Conservation (phyloP, 176 grass and related monocot genomes). For the Dactylis glomerata region DNA sequence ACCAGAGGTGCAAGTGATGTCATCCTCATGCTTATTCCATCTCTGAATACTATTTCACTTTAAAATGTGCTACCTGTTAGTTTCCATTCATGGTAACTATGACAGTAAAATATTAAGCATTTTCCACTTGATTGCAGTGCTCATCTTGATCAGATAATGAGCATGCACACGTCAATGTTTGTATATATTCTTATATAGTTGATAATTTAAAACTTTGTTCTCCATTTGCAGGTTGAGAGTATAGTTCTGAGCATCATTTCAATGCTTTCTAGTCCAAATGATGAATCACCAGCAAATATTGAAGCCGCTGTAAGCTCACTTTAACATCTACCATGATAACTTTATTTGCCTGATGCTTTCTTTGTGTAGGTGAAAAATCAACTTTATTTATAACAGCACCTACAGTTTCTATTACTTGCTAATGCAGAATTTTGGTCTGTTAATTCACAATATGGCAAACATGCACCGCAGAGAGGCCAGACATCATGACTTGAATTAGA, state of each 20-base stretch:
- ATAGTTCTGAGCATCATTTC: slow-evolving; percentile 97
- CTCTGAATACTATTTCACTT: not conserved
- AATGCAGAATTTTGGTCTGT: not conserved
- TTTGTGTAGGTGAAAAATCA: not conserved
- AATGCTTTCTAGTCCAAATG: slow-evolving; percentile 92
- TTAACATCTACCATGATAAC: not conserved
- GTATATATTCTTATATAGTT: slow-evolving; percentile 7
- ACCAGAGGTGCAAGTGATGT: not conserved
- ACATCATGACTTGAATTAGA: not conserved
- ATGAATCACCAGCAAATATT: slow-evolving; percentile 85
- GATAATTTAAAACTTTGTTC: not conserved
- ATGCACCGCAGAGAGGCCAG: not conserved
- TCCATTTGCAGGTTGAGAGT: slow-evolving; percentile 71
- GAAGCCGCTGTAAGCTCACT: slow-evolving; percentile 81
- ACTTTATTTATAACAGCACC: not conserved
- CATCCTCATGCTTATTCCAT: not conserved
- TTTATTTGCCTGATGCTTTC: slow-evolving; percentile 1
- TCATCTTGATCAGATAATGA: not conserved
- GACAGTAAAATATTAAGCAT: not conserved
- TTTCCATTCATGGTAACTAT: slow-evolving; percentile 3
- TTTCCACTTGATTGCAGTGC: slow-evolving; percentile 10
- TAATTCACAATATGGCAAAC: not conserved
- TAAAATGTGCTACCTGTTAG: not conserved
- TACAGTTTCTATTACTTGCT: not conserved
- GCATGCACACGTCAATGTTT: not conserved